These are phyloP conservation scores for Botrytis galanthina DNA, from an alignment of 2,329 filamentous ascomycete genomes.

Conservation along the genomic window DNA sequence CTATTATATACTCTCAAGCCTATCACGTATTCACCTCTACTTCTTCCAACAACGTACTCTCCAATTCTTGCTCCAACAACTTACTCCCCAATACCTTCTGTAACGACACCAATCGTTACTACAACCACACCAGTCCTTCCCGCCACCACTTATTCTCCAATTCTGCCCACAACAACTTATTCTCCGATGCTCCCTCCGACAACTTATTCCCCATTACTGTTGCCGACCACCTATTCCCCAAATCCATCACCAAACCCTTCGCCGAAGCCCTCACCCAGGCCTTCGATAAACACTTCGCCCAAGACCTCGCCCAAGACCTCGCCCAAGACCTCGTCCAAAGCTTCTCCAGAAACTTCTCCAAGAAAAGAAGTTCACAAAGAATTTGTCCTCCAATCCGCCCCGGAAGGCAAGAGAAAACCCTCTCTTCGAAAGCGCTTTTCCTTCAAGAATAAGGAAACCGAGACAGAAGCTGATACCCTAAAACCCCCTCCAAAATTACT, in stretches of 20 bases:
- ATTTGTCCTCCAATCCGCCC: constrained; percentile 19
- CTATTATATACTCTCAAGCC: constrained; percentile 37
- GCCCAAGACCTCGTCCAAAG: neutral
- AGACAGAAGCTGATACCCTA: constrained; percentile 24
- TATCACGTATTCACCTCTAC: constrained; percentile 36
- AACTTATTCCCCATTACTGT: constrained; percentile 5
- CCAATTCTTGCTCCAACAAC: constrained; percentile 23
- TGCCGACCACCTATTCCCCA: constrained; percentile 2
- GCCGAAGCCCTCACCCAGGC: neutral
- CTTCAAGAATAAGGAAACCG: constrained; percentile 32
- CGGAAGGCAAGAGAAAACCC: constrained; percentile 29
- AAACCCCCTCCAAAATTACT: neutral
- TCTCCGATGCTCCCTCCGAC: neutral
- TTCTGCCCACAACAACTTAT: neutral
- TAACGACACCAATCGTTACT: neutral
- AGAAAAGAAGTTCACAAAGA: neutral
- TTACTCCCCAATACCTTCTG: constrained; percentile 20
- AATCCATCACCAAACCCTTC: constrained; percentile 3
- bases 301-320: neutral
- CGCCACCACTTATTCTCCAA: neutral
- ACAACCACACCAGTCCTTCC: neutral
- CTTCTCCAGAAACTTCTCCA: neutral
- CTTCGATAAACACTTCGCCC: neutral
- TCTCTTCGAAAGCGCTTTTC: constrained; percentile 37
- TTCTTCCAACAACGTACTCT: constrained; percentile 26